Evolutionary conservation across 352 stramenopile genomes (phyloP), one percentile per base, ranked within the genome.

Genomic region (Phytophthora megakarya): DNA sequence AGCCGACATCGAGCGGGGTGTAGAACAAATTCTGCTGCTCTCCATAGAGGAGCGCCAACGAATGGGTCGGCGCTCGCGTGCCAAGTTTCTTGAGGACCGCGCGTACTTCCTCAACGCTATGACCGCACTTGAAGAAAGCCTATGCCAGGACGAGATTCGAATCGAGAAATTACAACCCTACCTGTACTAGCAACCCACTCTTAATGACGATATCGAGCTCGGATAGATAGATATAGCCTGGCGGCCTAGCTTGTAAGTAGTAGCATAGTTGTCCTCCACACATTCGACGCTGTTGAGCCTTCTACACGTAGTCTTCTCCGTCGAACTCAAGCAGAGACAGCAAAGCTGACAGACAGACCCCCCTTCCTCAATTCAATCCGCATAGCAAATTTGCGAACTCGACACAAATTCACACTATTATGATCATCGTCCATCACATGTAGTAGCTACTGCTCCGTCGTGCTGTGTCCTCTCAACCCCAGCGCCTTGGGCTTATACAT

Each of bases 81-180:
- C 82, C 25, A 85, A 83, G 53, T 93, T 88, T 53, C 70, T 93
- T 8, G 83, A 92, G 58, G 85, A 92, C 53, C 82, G 85, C 38
- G 85, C 75, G 28, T 93, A 90, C 54, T 93, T 90, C 43, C 58
- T 91, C 19, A 93, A 93, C 55, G 82, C 81, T 35, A 93, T 93
- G 85, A 75, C 80, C 2, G 85, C 83, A 48, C 43, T 93, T 18
- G 85, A 93, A 67, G 78, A 86, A 60, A 91, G 77, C 57, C 54
- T 93, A 7, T 93, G 85, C 46, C 85, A 91, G 54, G 79, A 90
- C 68, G 82, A 92, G 72, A 83, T 92, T 58, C 79, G 73, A 44
- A 82, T 91, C 47, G 81, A 93, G 57, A 88, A 86, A 52, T 67
- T 93, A 40, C 66, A 84, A 71, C 78, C 85, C 25, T 92, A 89